phyloP scores from a whole-genome alignment of 106 monocot genomes.

The Posidonia australis region DNA sequence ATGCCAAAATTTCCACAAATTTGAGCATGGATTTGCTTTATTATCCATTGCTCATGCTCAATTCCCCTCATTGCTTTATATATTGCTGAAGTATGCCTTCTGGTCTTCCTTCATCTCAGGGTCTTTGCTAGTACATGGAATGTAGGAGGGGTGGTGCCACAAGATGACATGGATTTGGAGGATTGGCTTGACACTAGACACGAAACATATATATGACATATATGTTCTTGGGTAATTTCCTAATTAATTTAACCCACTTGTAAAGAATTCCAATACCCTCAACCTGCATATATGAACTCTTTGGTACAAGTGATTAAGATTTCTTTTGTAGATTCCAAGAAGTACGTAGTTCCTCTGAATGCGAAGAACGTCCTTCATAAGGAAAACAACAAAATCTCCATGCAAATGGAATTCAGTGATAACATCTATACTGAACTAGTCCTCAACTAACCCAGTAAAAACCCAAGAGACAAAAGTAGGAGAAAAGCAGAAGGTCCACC shows the following conservation, averaged over 20 bases:
- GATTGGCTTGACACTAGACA: conserved; percentile 54
- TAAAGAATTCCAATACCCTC: no score
- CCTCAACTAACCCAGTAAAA: neutral
- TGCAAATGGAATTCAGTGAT: conserved; percentile 52
- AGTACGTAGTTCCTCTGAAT: conserved; percentile 55
- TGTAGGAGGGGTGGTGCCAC: conserved; percentile 45
- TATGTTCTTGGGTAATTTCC: conserved; percentile 82
- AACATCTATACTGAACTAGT: conserved; percentile 40
- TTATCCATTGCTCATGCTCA: no score
- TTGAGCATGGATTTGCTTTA: no score
- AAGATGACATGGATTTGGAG: conserved; percentile 39
- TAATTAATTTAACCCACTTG: no score
- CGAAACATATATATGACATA: conserved; percentile 50
- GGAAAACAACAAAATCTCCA: conserved; percentile 20
- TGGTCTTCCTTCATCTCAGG: no score
- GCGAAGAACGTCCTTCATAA: conserved; percentile 49
- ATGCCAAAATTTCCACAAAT: no score
- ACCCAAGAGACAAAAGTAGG: neutral
- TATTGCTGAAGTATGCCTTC: no score
- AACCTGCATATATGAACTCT: neutral
- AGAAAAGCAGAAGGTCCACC: conserved; percentile 38
- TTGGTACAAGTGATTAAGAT: neutral
- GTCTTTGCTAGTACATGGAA: conserved; percentile 71
- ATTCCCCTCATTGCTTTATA: no score
- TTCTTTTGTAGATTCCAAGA: conserved; percentile 59